Percentiles rank a stretch among this genome's conserved stretches.
Conservation (phyloP, 2,329 filamentous ascomycete species). For the Raffaelea ambrosiae region DNA sequence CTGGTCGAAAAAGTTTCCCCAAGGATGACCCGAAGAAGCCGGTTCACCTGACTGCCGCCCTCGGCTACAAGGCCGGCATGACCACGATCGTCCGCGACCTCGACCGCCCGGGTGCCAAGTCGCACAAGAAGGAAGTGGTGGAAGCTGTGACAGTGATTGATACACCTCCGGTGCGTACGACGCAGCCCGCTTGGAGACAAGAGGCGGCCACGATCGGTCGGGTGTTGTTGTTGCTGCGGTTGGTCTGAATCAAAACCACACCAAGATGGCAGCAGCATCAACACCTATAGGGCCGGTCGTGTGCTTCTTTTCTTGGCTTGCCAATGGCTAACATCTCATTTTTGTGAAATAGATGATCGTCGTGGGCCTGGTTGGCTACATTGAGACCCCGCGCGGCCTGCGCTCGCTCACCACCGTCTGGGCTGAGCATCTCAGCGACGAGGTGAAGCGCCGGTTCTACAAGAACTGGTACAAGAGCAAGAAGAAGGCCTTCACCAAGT, state of each 20-base stretch:
- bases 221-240: neutral
- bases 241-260: conserved; percentile 1
- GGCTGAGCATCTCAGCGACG: conserved; percentile 98
- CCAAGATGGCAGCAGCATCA: too few species aligned
- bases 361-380: conserved; percentile 99
- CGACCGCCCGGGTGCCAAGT: conserved; percentile 97
- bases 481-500: conserved; percentile 99
- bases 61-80: conserved; percentile 99
- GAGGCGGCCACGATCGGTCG: neutral
- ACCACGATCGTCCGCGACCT: conserved; percentile 99
- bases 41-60: conserved; percentile 93
- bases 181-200: conserved; percentile 63
- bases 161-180: conserved; percentile 91
- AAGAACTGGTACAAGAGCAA: conserved; percentile 99
- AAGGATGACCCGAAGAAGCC: conserved; percentile 99
- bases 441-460: conserved; percentile 99
- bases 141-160: conserved; percentile 83
- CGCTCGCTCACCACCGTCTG: conserved; percentile 99
- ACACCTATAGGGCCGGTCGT: too few species aligned
- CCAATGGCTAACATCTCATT: conserved; percentile 62
- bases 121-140: conserved; percentile 98
- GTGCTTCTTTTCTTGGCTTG: conserved; percentile 21
- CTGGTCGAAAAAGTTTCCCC: conserved; percentile 72
- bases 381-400: conserved; percentile 98
- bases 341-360: conserved; percentile 79